These are phyloP conservation scores for Salix koriyanagi DNA, from an alignment of 345 rosid species.

Conservation along the genomic window DNA sequence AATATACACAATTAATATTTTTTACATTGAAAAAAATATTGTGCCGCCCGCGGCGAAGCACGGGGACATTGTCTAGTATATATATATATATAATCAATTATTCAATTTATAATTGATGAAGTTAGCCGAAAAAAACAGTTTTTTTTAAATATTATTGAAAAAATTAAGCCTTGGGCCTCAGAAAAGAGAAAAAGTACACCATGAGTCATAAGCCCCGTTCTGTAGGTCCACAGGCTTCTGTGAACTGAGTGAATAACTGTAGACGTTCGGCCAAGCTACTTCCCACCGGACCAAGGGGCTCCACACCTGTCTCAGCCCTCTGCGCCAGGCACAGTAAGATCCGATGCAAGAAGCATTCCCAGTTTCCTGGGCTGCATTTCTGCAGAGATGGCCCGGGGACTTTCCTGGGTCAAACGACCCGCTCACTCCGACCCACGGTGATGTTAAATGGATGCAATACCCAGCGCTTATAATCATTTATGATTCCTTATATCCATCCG, in stretches of 20 bases:
- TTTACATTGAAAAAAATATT: too few species aligned
- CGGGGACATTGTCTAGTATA: too few species aligned
- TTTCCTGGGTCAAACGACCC: not conserved
- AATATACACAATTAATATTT: too few species aligned
- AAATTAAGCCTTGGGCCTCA: too few species aligned
- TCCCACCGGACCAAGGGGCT: not conserved
- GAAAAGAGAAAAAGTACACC: not conserved
- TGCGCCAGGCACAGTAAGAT: not conserved
- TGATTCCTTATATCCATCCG: not conserved
- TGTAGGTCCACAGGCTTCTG: not conserved
- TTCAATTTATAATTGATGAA: too few species aligned
- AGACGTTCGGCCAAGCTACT: not conserved
- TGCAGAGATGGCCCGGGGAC: not conserved
- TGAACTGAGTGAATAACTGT: not conserved
- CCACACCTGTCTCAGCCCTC: not conserved
- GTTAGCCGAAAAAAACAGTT: too few species aligned
- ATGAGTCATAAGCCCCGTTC: not conserved
- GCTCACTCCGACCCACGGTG: not conserved
- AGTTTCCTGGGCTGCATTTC: not conserved
- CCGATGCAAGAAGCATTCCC: not conserved
- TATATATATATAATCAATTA: too few species aligned
- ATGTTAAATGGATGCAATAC: fast-evolving
- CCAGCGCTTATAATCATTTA: too few species aligned
- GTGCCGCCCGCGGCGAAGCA: too few species aligned
- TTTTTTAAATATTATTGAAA: too few species aligned